These are phyloP conservation scores for Botryobasidium botryosum DNA, from an alignment of 768 basidiomycete species.

Conservation along the genomic window DNA sequence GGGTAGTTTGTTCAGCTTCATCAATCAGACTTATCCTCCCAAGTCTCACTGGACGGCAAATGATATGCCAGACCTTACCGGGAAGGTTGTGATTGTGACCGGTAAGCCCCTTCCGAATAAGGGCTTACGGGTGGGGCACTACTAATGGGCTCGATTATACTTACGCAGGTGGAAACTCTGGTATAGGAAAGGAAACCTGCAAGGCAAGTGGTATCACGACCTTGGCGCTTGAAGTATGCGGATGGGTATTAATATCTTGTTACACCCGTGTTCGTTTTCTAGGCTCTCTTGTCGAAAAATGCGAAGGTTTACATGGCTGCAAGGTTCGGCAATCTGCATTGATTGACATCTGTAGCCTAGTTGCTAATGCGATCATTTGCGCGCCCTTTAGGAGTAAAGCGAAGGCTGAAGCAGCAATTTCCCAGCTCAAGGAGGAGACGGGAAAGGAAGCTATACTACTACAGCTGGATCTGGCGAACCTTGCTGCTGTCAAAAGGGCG, in stretches of 20 bases:
- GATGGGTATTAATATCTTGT: not conserved
- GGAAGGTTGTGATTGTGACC: constrained; percentile 12
- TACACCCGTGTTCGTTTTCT: not conserved
- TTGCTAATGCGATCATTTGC: too few species aligned
- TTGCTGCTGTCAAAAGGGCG: constrained; percentile 8
- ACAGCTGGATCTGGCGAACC: constrained; percentile 11
- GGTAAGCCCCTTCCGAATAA: not conserved
- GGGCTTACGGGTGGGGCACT: not conserved
- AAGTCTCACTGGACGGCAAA: constrained; percentile 3
- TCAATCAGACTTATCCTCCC: constrained; percentile 1
- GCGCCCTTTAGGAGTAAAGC: too few species aligned
- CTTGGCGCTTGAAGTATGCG: not conserved
- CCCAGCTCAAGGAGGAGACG: constrained; percentile 2
- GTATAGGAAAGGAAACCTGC: constrained; percentile 8
- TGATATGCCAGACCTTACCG: constrained; percentile 8
- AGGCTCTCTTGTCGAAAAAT: constrained; percentile 9
- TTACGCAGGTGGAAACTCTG: constrained; percentile 5
- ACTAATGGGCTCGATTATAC: too few species aligned
- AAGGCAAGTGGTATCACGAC: not conserved
- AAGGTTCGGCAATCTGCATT: too few species aligned
- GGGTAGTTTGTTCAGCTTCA: too few species aligned
- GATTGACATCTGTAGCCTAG: too few species aligned
- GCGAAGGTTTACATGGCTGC: constrained; percentile 14
- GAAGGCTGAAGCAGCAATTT: constrained; percentile 8
- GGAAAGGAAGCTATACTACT: constrained; percentile 11